These are phyloP conservation scores for Neckera pumila DNA, from an alignment of 225 moss, liverwort and hornwort species.

Conservation along the genomic window DNA sequence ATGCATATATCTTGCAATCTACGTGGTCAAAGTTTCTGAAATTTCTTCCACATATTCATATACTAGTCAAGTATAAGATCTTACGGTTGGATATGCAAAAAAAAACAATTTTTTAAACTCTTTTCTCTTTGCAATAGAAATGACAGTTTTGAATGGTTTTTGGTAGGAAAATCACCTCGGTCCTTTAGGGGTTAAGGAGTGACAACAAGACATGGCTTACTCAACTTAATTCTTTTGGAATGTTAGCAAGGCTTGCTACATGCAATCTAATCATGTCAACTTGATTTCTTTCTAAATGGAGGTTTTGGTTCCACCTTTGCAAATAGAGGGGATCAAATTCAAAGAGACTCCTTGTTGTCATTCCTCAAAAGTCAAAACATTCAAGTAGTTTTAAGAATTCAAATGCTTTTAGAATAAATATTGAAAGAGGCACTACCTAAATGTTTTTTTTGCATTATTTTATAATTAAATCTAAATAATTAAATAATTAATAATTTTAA, in stretches of 20 bases:
- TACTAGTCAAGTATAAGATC: too few species aligned
- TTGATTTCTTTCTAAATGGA: neutral
- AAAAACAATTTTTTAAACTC: too few species aligned
- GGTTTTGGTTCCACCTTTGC: neutral
- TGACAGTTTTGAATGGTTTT: too few species aligned
- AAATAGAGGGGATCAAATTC: neutral
- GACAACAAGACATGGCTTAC: too few species aligned
- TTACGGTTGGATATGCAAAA: too few species aligned
- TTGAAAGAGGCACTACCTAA: neutral
- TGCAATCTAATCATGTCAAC: neutral
- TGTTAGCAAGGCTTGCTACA: neutral
- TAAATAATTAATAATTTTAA: too few species aligned
- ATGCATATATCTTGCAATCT: too few species aligned
- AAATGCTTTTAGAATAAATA: neutral
- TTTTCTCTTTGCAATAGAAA: too few species aligned
- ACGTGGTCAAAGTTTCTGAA: too few species aligned
- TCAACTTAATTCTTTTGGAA: neutral
- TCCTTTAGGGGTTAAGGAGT: too few species aligned
- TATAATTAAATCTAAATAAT: neutral
- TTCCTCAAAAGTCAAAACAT: neutral
- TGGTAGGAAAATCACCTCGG: too few species aligned
- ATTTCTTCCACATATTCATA: too few species aligned
- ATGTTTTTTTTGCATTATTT: rapidly evolving
- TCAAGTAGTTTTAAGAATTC: neutral
- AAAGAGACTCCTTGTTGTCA: neutral